Base-by-base conservation (phyloP, 768 basidiomycete species). In the Piloderma croceum region DNA sequence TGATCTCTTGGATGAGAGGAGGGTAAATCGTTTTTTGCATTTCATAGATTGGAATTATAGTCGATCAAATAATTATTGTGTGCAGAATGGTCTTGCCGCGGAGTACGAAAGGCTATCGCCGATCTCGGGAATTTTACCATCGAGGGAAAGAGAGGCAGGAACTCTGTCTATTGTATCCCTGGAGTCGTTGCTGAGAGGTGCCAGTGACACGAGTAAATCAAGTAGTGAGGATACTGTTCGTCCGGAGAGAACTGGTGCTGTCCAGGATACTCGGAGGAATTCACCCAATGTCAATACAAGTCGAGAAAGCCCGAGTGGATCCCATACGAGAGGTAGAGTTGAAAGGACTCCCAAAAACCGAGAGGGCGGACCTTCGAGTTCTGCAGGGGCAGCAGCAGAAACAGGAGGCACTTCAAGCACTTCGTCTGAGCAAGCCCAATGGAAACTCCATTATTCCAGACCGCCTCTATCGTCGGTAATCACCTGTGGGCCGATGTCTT, bases 381-480 rank as follows among this genome's bases (percentile, higher is more conserved):
- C 24, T 35, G 19, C 40, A 36, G 11, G 13, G 27, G 18, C 49
- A 45, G n/a, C 29, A 39, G 4, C 22, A 10, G 17, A 36, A 25
- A 34, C 46, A 38, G 29, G 34, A 43, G 3, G 34, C 43, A n/a
- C 39, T 12, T 24, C 29, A 2, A 49, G 29, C 34, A 20, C 11
- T 9, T 40, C 41, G 6, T 35, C 42, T 4, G 44, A 41, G 12
- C 39, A 50, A 6, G 49, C 56, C 10, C 54, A 57, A 13, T 72
- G 71, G 70, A 54, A 52, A 6, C 59, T 79, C 34, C 64, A 76
- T 36, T 72, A 58, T 32, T 52, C 40, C 11, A 64, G 59, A 23
- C 57, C 65, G 24, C 74, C 74, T 3, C 52, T 44, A 38, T 59
- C 60, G 18, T 59, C 59, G 9, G 50, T 52, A 24, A 40, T 63